These are phyloP conservation scores for Cercospora nicotianae DNA, from an alignment of 2,329 filamentous ascomycete genomes.

Conservation along the genomic window DNA sequence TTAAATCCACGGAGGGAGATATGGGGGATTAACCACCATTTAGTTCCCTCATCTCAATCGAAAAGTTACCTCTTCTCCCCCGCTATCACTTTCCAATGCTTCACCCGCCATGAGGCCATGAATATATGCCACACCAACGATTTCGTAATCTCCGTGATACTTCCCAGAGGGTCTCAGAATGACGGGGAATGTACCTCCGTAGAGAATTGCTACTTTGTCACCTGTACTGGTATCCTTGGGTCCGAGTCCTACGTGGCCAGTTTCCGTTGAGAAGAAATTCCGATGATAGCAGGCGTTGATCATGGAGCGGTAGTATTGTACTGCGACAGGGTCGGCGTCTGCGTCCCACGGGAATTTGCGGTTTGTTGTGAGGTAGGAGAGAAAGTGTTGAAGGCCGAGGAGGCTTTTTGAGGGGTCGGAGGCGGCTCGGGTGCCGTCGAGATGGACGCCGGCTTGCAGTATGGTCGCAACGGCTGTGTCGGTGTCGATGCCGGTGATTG, in stretches of 20 bases:
- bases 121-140: neutral
- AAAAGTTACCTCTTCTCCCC: neutral
- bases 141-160: neutral
- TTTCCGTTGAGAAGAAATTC: neutral
- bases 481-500: neutral
- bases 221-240: neutral
- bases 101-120: neutral
- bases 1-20: neutral
- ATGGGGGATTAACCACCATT: no score
- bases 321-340: neutral
- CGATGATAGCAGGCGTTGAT: slow-evolving; percentile 1
- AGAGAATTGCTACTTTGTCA: neutral
- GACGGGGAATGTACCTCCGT: neutral
- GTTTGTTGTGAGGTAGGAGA: neutral
- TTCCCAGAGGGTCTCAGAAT: neutral
- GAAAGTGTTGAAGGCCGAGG: neutral
- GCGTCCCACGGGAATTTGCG: neutral
- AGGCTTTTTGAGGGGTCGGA: neutral
- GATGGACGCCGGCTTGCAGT: neutral
- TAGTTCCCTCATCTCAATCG: neutral
- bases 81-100: neutral
- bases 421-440: neutral
- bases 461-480: neutral
- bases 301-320: neutral
- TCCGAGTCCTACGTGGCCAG: neutral